Evolutionary conservation across 495 filamentous ascomycete genomes (phyloP).

Genomic region (Penicillium desertorum): DNA sequence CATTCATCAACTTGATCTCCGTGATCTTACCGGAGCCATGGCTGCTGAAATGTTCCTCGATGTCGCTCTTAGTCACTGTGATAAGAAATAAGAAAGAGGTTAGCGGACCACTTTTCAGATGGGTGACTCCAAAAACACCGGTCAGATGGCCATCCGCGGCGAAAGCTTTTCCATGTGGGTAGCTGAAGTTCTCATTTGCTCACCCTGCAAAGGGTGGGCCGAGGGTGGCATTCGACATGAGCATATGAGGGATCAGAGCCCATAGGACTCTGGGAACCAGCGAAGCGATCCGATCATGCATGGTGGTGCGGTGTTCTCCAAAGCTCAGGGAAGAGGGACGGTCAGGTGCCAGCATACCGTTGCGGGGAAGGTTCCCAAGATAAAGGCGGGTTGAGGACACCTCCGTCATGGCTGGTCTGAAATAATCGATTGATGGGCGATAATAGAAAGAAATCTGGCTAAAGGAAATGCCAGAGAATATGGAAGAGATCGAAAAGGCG

Average conservation of each 20-base stretch:
- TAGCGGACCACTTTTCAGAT: not conserved
- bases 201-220: slow-evolving; percentile 12
- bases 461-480: slow-evolving; percentile 10
- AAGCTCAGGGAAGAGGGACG: slow-evolving; percentile 24
- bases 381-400: slow-evolving; percentile 93
- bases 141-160: not conserved
- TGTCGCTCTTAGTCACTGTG: slow-evolving; percentile 92
- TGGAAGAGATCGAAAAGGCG: slow-evolving; percentile 7
- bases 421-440: slow-evolving; percentile 4
- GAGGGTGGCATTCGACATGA: slow-evolving; percentile 2
- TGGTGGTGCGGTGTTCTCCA: slow-evolving; percentile 16
- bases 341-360: slow-evolving; percentile 67
- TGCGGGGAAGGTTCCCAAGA: slow-evolving; percentile 94
- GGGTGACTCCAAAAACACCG: slow-evolving; percentile 14
- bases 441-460: slow-evolving; percentile 18
- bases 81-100: slow-evolving; percentile 19
- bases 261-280: slow-evolving; percentile 16
- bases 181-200: slow-evolving; percentile 6
- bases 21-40: slow-evolving; percentile 96
- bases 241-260: not conserved
- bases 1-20: slow-evolving; percentile 99
- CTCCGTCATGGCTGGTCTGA: slow-evolving; percentile 51
- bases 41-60: slow-evolving; percentile 91
- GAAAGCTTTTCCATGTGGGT: slow-evolving; percentile 3
- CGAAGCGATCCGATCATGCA: slow-evolving; percentile 12